phyloP scores from a whole-genome alignment of 2,329 filamentous ascomycete species.

The Cytospora chrysosperma region DNA sequence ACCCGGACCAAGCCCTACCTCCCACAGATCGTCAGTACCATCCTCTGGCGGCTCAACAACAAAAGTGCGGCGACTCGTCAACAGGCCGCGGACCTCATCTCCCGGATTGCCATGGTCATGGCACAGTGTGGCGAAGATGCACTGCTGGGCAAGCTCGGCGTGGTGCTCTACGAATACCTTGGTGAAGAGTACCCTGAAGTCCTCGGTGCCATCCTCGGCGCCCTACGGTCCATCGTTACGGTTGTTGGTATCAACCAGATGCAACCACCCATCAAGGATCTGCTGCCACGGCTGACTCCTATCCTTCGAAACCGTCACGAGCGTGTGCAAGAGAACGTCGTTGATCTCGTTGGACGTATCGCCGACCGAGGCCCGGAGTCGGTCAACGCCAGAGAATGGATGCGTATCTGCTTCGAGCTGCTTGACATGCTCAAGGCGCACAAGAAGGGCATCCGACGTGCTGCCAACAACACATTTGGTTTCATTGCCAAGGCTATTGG shows the following conservation, averaged over 20 bases:
- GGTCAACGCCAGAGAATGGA: slow-evolving; percentile 97
- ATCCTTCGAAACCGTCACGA: slow-evolving; percentile 98
- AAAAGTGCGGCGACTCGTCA: slow-evolving; percentile 96
- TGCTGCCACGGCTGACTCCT: slow-evolving; percentile 92
- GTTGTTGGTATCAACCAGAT: slow-evolving; percentile 97
- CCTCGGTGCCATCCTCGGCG: slow-evolving; percentile 91
- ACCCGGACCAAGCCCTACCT: slow-evolving; percentile 94
- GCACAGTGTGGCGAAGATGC: slow-evolving; percentile 97
- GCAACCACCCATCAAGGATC: slow-evolving; percentile 96
- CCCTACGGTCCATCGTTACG: slow-evolving; percentile 92
- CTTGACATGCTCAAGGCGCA: slow-evolving; percentile 99
- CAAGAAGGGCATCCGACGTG: slow-evolving; percentile 97
- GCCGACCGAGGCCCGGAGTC: slow-evolving; percentile 95
- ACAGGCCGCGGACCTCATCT: slow-evolving; percentile 94
- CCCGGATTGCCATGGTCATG: slow-evolving; percentile 97
- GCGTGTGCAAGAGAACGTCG: slow-evolving; percentile 99
- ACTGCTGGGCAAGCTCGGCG: slow-evolving; percentile 89
- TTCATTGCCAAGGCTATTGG: slow-evolving; percentile 99
- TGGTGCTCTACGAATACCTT: slow-evolving; percentile 95
- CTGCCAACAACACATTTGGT: slow-evolving; percentile 98
- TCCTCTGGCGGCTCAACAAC: slow-evolving; percentile 96
- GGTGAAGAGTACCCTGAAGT: slow-evolving; percentile 99
- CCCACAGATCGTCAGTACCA: slow-evolving; percentile 94
- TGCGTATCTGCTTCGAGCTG: slow-evolving; percentile 98
- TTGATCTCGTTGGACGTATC: slow-evolving; percentile 95